Evolutionary conservation across 2,329 filamentous ascomycete genomes (phyloP).

Genomic region (Laburnicola sp.): DNA sequence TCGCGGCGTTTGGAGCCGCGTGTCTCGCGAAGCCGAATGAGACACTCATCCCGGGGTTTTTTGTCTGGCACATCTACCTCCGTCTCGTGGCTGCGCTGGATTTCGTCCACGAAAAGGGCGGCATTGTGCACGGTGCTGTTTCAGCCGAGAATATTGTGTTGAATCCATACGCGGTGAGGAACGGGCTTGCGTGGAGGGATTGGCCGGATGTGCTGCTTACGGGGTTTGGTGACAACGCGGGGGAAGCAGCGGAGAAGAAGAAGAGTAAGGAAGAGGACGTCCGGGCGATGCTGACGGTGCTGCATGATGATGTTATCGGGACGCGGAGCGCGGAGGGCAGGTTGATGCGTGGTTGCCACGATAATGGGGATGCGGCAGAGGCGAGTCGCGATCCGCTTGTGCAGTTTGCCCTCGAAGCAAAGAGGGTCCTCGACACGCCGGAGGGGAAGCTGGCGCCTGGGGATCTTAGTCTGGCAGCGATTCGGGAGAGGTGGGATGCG

Average conservation of each 20-base stretch:
- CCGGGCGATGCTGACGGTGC: slow-evolving; percentile 1
- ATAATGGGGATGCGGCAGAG: neutral
- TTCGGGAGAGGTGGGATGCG: neutral
- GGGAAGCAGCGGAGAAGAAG: neutral
- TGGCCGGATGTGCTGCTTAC: slow-evolving; percentile 19
- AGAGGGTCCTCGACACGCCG: neutral
- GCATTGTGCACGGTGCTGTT: slow-evolving; percentile 9
- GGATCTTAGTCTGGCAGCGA: neutral
- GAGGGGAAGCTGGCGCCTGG: no score
- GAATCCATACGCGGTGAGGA: slow-evolving; percentile 9
- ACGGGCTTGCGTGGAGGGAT: slow-evolving; percentile 12
- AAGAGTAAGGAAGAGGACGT: slow-evolving; percentile 4
- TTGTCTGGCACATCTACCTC: slow-evolving; percentile 19
- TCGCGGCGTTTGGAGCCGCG: slow-evolving; percentile 12
- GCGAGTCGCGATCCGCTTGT: slow-evolving; percentile 6
- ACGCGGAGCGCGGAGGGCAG: slow-evolving; percentile 10
- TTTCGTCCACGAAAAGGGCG: slow-evolving; percentile 9
- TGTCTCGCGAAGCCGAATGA: neutral
- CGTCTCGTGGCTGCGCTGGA: slow-evolving; percentile 12
- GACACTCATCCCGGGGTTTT: slow-evolving; percentile 10
- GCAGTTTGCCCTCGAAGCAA: neutral
- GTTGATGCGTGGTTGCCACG: neutral
- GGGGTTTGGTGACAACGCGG: slow-evolving; percentile 8
- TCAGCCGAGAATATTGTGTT: slow-evolving; percentile 11
- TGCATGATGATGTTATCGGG: slow-evolving; percentile 7